A percentile compares a stretch with the other conserved stretches of the same genome.
Evolutionary conservation across 495 filamentous ascomycete genomes (phyloP).

Genomic region (Penicillium malachiteum): DNA sequence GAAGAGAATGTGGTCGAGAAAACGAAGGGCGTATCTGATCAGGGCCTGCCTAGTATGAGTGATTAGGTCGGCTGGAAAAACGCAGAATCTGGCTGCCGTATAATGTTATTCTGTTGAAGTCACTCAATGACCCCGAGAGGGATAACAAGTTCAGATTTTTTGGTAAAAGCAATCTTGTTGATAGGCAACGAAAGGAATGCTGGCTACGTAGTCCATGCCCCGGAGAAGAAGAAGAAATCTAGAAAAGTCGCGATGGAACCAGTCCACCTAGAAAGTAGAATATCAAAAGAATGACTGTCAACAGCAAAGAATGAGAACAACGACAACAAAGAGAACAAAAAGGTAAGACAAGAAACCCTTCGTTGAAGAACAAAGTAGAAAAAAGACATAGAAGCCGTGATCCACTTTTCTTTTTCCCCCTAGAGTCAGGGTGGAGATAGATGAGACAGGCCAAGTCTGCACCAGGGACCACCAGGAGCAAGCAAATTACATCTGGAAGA

Average conservation of each 20-base stretch:
- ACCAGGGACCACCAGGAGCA: not conserved
- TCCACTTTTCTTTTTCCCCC: not conserved
- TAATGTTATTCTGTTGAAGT: no score
- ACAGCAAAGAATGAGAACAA: slow-evolving; percentile 19
- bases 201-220: slow-evolving; percentile 32
- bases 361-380: slow-evolving; percentile 7
- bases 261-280: slow-evolving; percentile 22
- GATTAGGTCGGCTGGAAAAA: slow-evolving; percentile 7
- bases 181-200: slow-evolving; percentile 46
- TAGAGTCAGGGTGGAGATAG: slow-evolving; percentile 5
- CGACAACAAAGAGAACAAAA: slow-evolving; percentile 17
- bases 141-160: slow-evolving; percentile 16
- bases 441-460: slow-evolving; percentile 9
- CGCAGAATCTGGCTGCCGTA: no score
- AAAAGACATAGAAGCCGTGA: not conserved
- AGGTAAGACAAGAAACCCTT: not conserved
- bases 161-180: slow-evolving; percentile 15
- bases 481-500: not conserved
- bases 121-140: slow-evolving; percentile 10
- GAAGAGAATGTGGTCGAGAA: slow-evolving; percentile 6
- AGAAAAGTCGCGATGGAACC: slow-evolving; percentile 12
- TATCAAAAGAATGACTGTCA: slow-evolving; percentile 25
- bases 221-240: slow-evolving; percentile 5
- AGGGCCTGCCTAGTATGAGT: slow-evolving; percentile 22
- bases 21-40: slow-evolving; percentile 3